Evolutionary conservation across 2,329 filamentous ascomycete genomes (phyloP).

Genomic region (Dothistroma pini): DNA sequence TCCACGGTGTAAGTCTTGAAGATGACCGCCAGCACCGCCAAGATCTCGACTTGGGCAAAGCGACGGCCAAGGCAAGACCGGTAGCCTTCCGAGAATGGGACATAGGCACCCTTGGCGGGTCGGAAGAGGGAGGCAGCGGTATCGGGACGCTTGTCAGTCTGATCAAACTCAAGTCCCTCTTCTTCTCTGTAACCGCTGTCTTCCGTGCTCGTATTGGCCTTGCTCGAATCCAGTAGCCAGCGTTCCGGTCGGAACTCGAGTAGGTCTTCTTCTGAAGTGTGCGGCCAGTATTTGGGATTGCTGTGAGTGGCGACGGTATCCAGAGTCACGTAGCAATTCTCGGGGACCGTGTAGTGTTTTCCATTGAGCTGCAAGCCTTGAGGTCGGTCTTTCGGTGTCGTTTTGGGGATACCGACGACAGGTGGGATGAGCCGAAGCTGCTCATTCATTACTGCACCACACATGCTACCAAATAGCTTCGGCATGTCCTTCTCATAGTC

Average conservation of each 20-base stretch:
- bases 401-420: slow-evolving; percentile 69
- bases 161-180: slow-evolving; percentile 45
- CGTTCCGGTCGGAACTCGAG: slow-evolving; percentile 68
- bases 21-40: slow-evolving; percentile 51
- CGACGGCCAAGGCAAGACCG: slow-evolving; percentile 54
- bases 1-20: slow-evolving; percentile 63
- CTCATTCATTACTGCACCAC: slow-evolving; percentile 75
- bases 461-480: slow-evolving; percentile 63
- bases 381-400: slow-evolving; percentile 40
- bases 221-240: slow-evolving; percentile 54
- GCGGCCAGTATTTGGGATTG: slow-evolving; percentile 71
- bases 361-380: slow-evolving; percentile 61
- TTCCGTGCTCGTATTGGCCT: slow-evolving; percentile 23
- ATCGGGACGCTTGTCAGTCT: slow-evolving; percentile 55
- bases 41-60: slow-evolving; percentile 56
- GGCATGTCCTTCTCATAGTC: slow-evolving; percentile 66
- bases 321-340: slow-evolving; percentile 54
- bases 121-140: slow-evolving; percentile 61
- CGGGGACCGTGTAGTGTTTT: slow-evolving; percentile 56
- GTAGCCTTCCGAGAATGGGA: slow-evolving; percentile 56
- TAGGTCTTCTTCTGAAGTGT: slow-evolving; percentile 52
- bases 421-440: slow-evolving; percentile 69
- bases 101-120: slow-evolving; percentile 51
- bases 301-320: slow-evolving; percentile 56
- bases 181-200: slow-evolving; percentile 39